A percentile compares a stretch with the other conserved stretches of the same genome.
Evolutionary conservation across 441 rosid genomes (phyloP).

Genomic region (Dalechampia spathulata): DNA sequence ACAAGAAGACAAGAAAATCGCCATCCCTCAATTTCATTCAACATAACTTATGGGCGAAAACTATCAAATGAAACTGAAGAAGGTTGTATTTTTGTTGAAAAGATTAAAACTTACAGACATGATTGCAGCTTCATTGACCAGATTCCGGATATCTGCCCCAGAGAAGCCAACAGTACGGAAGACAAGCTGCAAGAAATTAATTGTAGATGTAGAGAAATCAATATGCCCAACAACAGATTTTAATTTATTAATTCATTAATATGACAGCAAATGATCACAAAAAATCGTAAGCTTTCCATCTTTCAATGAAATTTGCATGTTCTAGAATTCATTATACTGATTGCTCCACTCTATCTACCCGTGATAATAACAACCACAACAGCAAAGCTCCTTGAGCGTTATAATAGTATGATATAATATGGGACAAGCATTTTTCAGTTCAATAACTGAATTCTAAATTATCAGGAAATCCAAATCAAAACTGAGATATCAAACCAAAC

Average conservation of each 20-base stretch:
- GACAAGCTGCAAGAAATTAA: slow-evolving; percentile 55
- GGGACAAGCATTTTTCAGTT: no score
- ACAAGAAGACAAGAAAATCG: not conserved
- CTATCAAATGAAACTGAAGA: not conserved
- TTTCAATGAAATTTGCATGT: not conserved
- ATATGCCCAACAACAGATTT: not conserved
- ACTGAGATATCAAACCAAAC: no score
- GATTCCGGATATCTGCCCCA: slow-evolving; percentile 96
- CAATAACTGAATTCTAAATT: no score
- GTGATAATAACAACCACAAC: no score
- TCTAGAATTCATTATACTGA: not conserved
- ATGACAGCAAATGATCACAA: not conserved
- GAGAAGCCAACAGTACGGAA: slow-evolving; percentile 95
- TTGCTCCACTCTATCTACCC: no score
- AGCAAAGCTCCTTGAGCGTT: no score
- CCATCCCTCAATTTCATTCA: not conserved
- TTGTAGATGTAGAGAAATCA: not conserved
- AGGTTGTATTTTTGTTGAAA: not conserved
- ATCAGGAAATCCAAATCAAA: no score
- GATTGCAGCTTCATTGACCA: slow-evolving; percentile 95
- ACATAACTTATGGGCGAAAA: no score
- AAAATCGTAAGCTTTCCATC: not conserved
- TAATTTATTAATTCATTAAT: not conserved
- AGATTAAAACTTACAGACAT: slow-evolving; percentile 72
- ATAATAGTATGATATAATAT: no score